Conservation (phyloP, 768 basidiomycete species). For the Leccinum subgranulosum region DNA sequence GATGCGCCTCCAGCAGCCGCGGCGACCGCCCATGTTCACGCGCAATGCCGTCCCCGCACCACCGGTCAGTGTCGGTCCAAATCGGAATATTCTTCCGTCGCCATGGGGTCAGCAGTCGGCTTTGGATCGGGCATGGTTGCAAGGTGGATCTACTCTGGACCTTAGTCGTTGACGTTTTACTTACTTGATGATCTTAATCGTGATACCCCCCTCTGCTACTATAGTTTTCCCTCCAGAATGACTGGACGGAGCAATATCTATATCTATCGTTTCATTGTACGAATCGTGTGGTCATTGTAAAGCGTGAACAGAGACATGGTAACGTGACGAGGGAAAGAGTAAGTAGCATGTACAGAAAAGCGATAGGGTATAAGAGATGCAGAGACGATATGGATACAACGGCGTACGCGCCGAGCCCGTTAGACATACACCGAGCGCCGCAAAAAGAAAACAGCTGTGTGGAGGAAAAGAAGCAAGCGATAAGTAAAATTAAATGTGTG, state of each 20-base stretch:
- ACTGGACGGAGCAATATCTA: constrained; percentile 6
- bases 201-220: constrained; percentile 2
- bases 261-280: constrained; percentile 18
- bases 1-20: constrained; percentile 50
- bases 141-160: constrained; percentile 37
- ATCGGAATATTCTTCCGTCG: constrained; percentile 39
- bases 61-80: constrained; percentile 31
- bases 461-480: constrained; percentile 5
- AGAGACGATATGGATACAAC: constrained; percentile 23
- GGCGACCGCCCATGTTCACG: constrained; percentile 57
- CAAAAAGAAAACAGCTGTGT: not conserved
- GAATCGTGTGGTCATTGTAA: not conserved
- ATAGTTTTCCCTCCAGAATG: not conserved
- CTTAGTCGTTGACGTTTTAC: constrained; percentile 32
- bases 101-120: constrained; percentile 39
- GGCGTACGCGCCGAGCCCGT: constrained; percentile 2
- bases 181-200: constrained; percentile 1
- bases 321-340: not conserved
- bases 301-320: not conserved
- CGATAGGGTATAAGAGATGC: constrained; percentile 22
- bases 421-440: constrained; percentile 3
- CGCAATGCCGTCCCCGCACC: constrained; percentile 34
- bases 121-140: constrained; percentile 45
- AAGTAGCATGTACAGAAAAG: not conserved
- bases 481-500: constrained; percentile 32